Conservation (phyloP, 768 basidiomycete genomes). For the Leccinum disarticulatum region DNA sequence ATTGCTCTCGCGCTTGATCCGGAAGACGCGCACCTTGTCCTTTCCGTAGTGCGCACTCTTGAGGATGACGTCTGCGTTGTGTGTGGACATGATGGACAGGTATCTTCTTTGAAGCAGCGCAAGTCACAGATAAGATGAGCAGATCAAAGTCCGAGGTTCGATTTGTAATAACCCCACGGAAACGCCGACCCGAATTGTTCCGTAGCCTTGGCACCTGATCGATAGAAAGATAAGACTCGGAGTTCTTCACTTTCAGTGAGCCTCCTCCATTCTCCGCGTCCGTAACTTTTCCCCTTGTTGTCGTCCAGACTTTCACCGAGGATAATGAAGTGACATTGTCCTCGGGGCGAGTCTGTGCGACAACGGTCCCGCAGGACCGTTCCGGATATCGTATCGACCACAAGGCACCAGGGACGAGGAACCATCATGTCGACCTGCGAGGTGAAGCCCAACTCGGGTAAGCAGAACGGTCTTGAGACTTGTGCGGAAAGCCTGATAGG, state of each 20-base stretch:
- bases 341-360: background rate
- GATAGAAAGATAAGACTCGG: too few relatives aligned
- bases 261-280: background rate
- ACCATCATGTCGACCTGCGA: background rate
- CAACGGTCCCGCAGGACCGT: background rate
- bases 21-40: conserved; percentile 82
- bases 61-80: conserved; percentile 30
- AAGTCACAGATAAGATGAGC: background rate
- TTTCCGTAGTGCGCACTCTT: conserved; percentile 77
- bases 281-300: background rate
- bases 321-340: background rate
- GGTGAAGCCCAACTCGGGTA: too few relatives aligned
- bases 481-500: too few relatives aligned
- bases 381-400: background rate
- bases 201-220: too few relatives aligned
- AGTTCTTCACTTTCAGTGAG: too few relatives aligned
- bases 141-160: too few relatives aligned
- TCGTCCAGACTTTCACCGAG: background rate
- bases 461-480: too few relatives aligned
- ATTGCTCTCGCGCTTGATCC: conserved; percentile 68
- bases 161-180: background rate
- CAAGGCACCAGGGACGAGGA: background rate
- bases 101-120: background rate
- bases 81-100: conserved; percentile 27
- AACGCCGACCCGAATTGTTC: background rate